Conservation (phyloP, 2,329 filamentous ascomycete genomes). For the Neofusicoccum kwambonambiense region DNA sequence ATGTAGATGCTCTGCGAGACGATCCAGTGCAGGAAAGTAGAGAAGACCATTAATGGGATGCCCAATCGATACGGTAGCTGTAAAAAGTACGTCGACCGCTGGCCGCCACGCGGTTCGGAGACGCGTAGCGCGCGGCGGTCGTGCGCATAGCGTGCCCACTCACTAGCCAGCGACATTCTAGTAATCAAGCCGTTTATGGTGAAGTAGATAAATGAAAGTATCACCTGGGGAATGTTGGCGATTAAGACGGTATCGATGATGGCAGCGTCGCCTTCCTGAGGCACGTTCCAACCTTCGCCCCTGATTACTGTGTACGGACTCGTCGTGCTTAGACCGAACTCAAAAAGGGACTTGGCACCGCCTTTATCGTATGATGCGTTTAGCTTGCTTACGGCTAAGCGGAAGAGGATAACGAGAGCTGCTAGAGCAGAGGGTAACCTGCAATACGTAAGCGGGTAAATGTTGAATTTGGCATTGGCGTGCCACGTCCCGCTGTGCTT, state of each 20-base stretch:
- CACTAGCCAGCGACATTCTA: slow-evolving; percentile 46
- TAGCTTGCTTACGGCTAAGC: neutral
- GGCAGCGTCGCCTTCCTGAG: neutral
- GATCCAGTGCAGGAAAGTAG: slow-evolving; percentile 43
- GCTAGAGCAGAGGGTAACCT: neutral
- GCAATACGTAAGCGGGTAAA: neutral
- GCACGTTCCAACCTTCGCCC: neutral
- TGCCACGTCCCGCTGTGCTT: too few relatives aligned
- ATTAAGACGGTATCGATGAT: neutral
- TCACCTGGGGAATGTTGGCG: slow-evolving; percentile 21
- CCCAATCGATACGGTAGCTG: slow-evolving; percentile 40
- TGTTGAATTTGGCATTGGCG: neutral
- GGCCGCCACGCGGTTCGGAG: slow-evolving; percentile 33
- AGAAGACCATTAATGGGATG: slow-evolving; percentile 36
- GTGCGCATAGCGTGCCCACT: slow-evolving; percentile 45
- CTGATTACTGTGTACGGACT: neutral
- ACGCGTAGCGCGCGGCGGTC: slow-evolving; percentile 39
- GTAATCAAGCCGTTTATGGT: slow-evolving; percentile 49
- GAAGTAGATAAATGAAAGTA: slow-evolving; percentile 49
- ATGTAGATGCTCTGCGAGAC: slow-evolving; percentile 46
- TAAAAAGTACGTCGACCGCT: slow-evolving; percentile 44
- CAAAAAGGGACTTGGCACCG: neutral
- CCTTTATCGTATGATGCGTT: neutral
- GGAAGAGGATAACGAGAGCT: neutral
- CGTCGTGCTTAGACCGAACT: neutral